Evolutionary conservation across 2,329 filamentous ascomycete genomes (phyloP), one percentile per base, ranked within the genome.

Genomic region (Gliomastix tumulicola): DNA sequence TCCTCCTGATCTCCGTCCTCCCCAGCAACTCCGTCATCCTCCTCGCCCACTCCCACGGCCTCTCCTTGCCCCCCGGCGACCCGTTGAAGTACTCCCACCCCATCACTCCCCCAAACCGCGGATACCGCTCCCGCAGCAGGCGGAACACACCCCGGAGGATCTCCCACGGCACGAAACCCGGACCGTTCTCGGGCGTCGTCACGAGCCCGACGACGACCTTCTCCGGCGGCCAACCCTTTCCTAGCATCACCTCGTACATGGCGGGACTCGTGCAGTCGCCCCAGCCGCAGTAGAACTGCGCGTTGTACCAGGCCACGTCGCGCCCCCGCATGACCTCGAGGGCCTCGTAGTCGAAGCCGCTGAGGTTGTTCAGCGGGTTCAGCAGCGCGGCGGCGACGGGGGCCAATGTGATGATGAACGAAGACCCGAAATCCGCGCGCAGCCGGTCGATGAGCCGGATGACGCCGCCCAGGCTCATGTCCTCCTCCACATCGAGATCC

Each of bases 1-100:
- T n/a, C n/a, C n/a, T n/a, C n/a, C n/a, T n/a, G n/a, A n/a, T n/a
- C n/a, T n/a, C n/a, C n/a, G n/a, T n/a, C 3, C 50, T 38, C 30
- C 66, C 52, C 44, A 65, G 44, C 39, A 64, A 52, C 30, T 43
- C 55, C 1, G 79, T 78, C 68, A 92, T 81, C 39, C 71, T 69
- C 32, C 69, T 71, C 0, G 84, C 85, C 88, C 88, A 95, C 46
- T 84, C 69, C 82, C 83, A 90, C 0, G 86, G 84, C 38, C 69
- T 62, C 11, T 66, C 64, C 3, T 53, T 54, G 18, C 75, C 80
- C 2, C 80, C 82, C 0, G 85, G 84, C 40, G 79, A 56, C 38
- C 82, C 77, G 63, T 94, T 94, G 63, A 90, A 95, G 56, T 92
- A 95, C 63, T 96, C 89, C 89, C 89, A 96, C 3, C 88, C 88